Percentiles rank a stretch among this genome's conserved stretches.
Evolutionary conservation across 768 basidiomycete genomes (phyloP).

Genomic region (Collybia nuda): DNA sequence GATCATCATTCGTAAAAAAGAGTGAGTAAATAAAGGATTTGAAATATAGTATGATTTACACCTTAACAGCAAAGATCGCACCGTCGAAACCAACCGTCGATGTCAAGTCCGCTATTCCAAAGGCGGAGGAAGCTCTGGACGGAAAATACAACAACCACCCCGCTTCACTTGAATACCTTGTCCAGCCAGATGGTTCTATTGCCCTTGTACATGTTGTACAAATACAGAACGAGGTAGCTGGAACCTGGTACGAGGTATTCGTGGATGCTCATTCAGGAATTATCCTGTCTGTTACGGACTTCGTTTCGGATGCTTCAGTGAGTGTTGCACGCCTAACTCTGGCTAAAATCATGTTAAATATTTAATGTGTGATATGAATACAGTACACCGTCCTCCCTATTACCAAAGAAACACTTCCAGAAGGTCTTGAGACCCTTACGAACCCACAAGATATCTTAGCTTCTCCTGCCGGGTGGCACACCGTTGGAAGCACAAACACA

Average conservation of each 20-base stretch:
- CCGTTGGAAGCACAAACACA: slow-evolving; percentile 19
- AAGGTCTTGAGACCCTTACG: slow-evolving; percentile 42
- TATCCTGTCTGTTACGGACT: slow-evolving; percentile 49
- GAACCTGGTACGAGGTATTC: slow-evolving; percentile 58
- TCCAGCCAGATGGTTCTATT: slow-evolving; percentile 33
- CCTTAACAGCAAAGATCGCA: slow-evolving; percentile 26
- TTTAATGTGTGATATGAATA: neutral
- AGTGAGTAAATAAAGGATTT: slow-evolving; percentile 12
- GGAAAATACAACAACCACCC: slow-evolving; percentile 41
- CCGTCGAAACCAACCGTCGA: slow-evolving; percentile 37
- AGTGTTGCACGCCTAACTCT: slow-evolving; percentile 8
- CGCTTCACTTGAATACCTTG: slow-evolving; percentile 39
- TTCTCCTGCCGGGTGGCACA: slow-evolving; percentile 49
- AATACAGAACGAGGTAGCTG: slow-evolving; percentile 27
- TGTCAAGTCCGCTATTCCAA: slow-evolving; percentile 31
- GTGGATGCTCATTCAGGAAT: slow-evolving; percentile 54
- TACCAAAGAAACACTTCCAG: slow-evolving; percentile 39
- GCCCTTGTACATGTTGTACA: slow-evolving; percentile 42
- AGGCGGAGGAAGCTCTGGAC: slow-evolving; percentile 33
- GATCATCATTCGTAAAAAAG: slow-evolving; percentile 29
- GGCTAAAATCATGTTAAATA: neutral
- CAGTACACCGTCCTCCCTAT: slow-evolving; percentile 45
- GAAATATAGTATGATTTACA: neutral
- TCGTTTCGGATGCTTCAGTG: slow-evolving; percentile 42
- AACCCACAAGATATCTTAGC: slow-evolving; percentile 47